phyloP scores from a whole-genome alignment of 192 early-diverging fungal species.

The Umbelopsis sp. region DNA sequence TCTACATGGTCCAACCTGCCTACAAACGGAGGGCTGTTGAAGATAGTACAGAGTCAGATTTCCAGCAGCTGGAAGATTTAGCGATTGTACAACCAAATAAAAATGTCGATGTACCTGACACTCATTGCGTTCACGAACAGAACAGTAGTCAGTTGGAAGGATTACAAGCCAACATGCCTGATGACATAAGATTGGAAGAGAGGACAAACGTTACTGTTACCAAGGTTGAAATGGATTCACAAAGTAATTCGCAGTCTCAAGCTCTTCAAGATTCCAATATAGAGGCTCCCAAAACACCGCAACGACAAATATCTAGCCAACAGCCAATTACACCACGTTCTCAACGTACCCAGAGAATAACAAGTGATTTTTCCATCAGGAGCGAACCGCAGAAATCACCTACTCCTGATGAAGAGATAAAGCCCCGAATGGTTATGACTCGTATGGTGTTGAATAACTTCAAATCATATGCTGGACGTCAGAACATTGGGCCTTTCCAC shows the following conservation, averaged over 20 bases:
- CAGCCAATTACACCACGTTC: neutral
- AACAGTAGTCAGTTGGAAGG: neutral
- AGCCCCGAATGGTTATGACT: conserved; percentile 52
- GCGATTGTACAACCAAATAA: neutral
- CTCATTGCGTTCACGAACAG: neutral
- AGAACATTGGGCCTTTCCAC: conserved; percentile 97
- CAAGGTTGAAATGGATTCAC: neutral
- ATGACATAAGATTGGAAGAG: neutral
- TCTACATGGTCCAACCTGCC: conserved; percentile 13
- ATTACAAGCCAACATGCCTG: neutral
- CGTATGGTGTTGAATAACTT: conserved; percentile 92
- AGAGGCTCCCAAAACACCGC: neutral
- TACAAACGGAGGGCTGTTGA: neutral
- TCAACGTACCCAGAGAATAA: neutral
- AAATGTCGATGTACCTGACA: neutral
- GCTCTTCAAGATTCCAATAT: neutral
- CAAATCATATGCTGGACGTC: conserved; percentile 91
- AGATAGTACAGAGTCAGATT: neutral
- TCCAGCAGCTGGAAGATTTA: neutral
- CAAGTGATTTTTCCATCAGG: neutral
- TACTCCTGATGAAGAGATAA: conserved; percentile 16
- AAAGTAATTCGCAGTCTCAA: neutral
- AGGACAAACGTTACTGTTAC: no score
- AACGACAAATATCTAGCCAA: neutral
- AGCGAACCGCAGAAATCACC: neutral